Evolutionary conservation across 2,329 filamentous ascomycete genomes (phyloP).

Genomic region (Aspergillus ochraceus): DNA sequence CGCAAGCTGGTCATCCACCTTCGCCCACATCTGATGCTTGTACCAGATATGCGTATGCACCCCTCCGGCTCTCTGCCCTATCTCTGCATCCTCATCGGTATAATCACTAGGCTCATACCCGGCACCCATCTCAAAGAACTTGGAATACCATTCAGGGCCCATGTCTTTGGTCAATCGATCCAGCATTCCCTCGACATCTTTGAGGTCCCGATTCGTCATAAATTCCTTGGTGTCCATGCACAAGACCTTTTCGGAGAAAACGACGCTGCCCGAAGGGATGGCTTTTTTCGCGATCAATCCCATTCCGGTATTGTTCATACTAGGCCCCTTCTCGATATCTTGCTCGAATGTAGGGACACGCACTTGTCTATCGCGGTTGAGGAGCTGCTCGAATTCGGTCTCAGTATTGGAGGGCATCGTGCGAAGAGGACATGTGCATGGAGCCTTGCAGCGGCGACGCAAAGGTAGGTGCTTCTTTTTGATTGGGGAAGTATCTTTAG

Average conservation of each 20-base stretch:
- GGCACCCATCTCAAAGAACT: slow-evolving; percentile 3
- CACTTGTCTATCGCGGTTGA: background rate
- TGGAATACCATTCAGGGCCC: slow-evolving; percentile 13
- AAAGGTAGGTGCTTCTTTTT: background rate
- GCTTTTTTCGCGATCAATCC: slow-evolving; percentile 12
- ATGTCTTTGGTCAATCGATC: slow-evolving; percentile 6
- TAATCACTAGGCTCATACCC: background rate
- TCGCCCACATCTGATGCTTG: slow-evolving; percentile 1
- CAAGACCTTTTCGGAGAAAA: slow-evolving; percentile 13
- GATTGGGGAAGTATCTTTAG: too few relatives aligned
- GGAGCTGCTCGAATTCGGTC: background rate
- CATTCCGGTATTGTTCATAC: slow-evolving; percentile 5
- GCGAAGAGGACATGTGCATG: background rate
- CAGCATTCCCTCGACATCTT: slow-evolving; percentile 3
- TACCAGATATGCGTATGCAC: slow-evolving; percentile 10
- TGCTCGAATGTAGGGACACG: background rate
- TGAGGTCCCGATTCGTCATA: background rate
- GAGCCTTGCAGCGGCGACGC: background rate
- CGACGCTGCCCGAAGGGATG: slow-evolving; percentile 10
- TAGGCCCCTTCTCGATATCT: background rate
- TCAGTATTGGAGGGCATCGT: background rate
- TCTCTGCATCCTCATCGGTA: background rate
- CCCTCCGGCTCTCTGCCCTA: background rate
- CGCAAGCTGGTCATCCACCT: background rate
- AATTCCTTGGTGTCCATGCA: background rate